Percentiles rank a stretch among this genome's conserved stretches.
Conservation (phyloP, 768 basidiomycete genomes). For the Boletus rubroflammeus region DNA sequence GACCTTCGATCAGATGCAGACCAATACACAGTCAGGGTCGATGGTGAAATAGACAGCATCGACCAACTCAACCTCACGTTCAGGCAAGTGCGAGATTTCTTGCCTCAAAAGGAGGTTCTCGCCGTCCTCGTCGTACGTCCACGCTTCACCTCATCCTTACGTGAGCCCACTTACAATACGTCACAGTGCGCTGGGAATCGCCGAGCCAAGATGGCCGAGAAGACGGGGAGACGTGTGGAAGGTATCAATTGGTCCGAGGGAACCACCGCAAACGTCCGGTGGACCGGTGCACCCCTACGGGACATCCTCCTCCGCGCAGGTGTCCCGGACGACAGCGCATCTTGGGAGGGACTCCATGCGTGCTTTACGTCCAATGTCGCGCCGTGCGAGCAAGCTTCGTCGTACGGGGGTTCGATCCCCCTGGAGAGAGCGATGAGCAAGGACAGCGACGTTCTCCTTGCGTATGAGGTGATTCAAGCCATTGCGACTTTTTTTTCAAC, state of each 20-base stretch:
- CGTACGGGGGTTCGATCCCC: slow-evolving; percentile 63
- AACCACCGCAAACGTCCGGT: slow-evolving; percentile 65
- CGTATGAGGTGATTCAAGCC: slow-evolving; percentile 47
- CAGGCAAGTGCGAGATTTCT: slow-evolving; percentile 10
- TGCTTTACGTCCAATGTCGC: slow-evolving; percentile 61
- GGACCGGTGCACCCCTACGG: slow-evolving; percentile 58
- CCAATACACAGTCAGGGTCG: slow-evolving; percentile 26
- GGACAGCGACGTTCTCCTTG: slow-evolving; percentile 54
- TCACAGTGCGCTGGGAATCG: slow-evolving; percentile 62
- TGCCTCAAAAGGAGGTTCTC: slow-evolving; percentile 34
- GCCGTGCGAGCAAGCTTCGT: slow-evolving; percentile 56
- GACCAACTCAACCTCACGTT: slow-evolving; percentile 19
- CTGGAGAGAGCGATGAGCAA: slow-evolving; percentile 45
- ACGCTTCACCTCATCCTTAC: not conserved
- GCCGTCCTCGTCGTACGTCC: slow-evolving; percentile 54
- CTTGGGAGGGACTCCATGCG: slow-evolving; percentile 41
- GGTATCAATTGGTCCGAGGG: slow-evolving; percentile 66
- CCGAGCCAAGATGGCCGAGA: slow-evolving; percentile 58
- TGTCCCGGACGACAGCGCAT: slow-evolving; percentile 26
- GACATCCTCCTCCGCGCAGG: slow-evolving; percentile 50
- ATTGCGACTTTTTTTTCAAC: too few relatives aligned
- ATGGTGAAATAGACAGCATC: slow-evolving; percentile 22
- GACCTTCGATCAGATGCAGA: slow-evolving; percentile 17
- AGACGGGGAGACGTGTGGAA: slow-evolving; percentile 44
- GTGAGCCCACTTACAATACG: not conserved